These are phyloP conservation scores for Tremella fuciformis DNA, from an alignment of 768 basidiomycete species.

Conservation along the genomic window DNA sequence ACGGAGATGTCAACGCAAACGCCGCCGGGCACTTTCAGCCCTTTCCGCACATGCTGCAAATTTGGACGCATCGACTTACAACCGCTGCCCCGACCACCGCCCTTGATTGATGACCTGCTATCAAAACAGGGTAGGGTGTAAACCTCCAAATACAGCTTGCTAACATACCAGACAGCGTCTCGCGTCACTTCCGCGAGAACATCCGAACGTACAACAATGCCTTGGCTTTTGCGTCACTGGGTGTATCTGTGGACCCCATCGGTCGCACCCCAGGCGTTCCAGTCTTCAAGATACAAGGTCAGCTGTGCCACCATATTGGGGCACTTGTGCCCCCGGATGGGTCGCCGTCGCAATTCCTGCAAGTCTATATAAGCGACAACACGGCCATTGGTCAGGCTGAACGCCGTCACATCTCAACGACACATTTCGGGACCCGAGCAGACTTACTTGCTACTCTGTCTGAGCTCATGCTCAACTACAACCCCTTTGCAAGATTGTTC, in stretches of 20 bases:
- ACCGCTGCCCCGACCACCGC: background rate
- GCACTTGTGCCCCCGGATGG: background rate
- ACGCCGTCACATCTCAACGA: background rate
- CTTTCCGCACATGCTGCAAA: constrained; percentile 1
- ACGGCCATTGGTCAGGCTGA: constrained; percentile 2
- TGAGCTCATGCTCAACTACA: background rate
- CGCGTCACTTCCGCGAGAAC: constrained; percentile 12
- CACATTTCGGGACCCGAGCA: background rate
- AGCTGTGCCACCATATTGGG: constrained; percentile 20
- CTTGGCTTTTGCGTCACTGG: constrained; percentile 20
- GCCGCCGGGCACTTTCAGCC: background rate
- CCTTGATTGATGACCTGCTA: background rate
- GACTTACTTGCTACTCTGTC: background rate
- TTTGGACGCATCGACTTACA: background rate
- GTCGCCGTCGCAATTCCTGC: constrained; percentile 9
- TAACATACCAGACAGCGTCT: background rate
- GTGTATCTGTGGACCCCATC: constrained; percentile 13
- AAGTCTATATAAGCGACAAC: constrained; percentile 19
- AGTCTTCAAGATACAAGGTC: constrained; percentile 15
- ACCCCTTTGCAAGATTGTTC: background rate
- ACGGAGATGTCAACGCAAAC: background rate
- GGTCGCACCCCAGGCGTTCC: background rate
- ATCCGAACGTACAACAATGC: constrained; percentile 30
- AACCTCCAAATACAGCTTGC: too few species aligned
- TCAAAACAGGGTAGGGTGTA: background rate